Percentiles rank a stretch among this genome's conserved stretches.
Evolutionary conservation across 1,139 yeast genomes (phyloP).

Genomic region (Yamadazyma mexicana): DNA sequence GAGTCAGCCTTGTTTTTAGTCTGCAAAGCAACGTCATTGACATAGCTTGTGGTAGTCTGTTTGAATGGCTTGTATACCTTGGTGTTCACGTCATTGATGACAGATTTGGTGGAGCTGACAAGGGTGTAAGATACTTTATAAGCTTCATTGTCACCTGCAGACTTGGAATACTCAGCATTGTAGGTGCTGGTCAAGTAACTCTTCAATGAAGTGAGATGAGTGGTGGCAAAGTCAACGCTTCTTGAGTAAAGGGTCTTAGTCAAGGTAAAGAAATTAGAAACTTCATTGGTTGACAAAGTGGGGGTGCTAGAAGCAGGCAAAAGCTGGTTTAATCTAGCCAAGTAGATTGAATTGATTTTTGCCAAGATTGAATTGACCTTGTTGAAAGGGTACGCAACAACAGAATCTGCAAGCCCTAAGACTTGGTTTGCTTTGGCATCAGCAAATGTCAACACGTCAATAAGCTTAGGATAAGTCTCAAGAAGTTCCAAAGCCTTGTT

Average conservation of each 20-base stretch:
- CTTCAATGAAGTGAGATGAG: conserved; percentile 33
- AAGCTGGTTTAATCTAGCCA: conserved; percentile 34
- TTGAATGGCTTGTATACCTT: conserved; percentile 43
- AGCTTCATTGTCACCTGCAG: conserved; percentile 14
- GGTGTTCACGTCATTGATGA: conserved; percentile 36
- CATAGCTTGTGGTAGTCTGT: conserved; percentile 42
- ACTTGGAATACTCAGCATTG: conserved; percentile 29
- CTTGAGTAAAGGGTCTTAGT: conserved; percentile 30
- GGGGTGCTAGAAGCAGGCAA: conserved; percentile 31
- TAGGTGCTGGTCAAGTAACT: conserved; percentile 34
- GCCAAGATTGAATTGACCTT: conserved; percentile 11
- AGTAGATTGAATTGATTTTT: conserved; percentile 23
- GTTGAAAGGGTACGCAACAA: conserved; percentile 4
- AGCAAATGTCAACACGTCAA: conserved; percentile 23
- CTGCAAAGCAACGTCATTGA: conserved; percentile 33
- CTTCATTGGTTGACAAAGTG: conserved; percentile 22
- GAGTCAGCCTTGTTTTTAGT: conserved; percentile 40
- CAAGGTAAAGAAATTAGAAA: conserved; percentile 32
- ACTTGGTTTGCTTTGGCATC: conserved; percentile 29
- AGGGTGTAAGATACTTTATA: conserved; percentile 37
- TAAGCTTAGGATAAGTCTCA: conserved; percentile 20
- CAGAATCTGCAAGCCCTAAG: conserved; percentile 1
- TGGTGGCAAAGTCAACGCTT: conserved; percentile 24
- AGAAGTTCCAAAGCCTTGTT: conserved; percentile 7
- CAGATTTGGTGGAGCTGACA: conserved; percentile 34